Conservation (phyloP, 2,329 filamentous ascomycete species). For the Catunica adiposa region DNA sequence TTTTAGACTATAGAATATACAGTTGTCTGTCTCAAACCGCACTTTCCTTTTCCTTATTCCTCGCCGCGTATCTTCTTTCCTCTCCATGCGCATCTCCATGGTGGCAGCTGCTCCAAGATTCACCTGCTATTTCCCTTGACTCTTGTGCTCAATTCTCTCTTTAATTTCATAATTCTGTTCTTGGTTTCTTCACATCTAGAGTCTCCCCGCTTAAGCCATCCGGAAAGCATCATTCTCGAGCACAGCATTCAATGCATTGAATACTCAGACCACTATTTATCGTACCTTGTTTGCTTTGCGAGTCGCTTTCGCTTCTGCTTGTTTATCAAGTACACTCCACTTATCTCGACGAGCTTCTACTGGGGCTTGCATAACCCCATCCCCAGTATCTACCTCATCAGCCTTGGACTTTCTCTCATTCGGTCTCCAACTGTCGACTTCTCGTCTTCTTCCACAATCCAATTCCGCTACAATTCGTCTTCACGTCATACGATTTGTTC, state of each 20-base stretch:
- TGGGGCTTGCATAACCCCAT: background rate
- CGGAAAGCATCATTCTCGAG: no score
- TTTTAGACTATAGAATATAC: background rate
- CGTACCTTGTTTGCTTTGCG: background rate
- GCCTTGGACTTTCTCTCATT: background rate
- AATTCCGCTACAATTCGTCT: background rate
- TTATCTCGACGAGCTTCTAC: background rate
- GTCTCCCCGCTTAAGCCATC: background rate
- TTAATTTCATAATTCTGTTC: background rate
- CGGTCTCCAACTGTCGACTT: no score
- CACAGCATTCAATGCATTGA: background rate
- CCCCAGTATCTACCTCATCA: background rate
- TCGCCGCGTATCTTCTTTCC: background rate
- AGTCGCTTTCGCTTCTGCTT: background rate
- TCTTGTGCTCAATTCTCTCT: background rate
- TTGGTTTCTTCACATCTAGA: background rate
- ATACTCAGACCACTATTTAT: background rate
- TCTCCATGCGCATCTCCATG: background rate
- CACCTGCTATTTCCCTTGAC: background rate
- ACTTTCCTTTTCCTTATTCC: background rate
- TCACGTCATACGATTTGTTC: slow-evolving; percentile 13
- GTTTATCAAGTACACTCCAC: background rate
- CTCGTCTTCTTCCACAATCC: background rate
- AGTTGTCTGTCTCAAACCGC: background rate
- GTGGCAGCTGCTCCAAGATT: background rate